phyloP scores from a whole-genome alignment of 2,329 filamentous ascomycete species.

The Fusarium duplospermum region DNA sequence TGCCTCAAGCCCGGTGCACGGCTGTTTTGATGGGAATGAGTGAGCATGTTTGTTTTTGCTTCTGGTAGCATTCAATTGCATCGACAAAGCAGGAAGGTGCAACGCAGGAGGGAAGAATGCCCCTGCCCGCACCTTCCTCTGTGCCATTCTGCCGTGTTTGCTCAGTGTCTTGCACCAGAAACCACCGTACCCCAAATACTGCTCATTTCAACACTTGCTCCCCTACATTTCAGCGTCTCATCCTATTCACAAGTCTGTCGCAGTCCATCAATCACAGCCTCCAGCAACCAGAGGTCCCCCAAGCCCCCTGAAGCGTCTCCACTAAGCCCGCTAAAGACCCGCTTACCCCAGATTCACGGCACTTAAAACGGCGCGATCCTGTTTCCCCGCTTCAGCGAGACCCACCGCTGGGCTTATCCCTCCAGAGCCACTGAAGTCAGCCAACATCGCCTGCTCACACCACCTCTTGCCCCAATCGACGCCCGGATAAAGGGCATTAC shows the following conservation, averaged over 20 bases:
- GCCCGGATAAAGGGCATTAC: constrained; percentile 13
- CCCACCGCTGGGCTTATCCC: constrained; percentile 11
- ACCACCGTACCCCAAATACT: constrained; percentile 2
- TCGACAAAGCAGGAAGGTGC: constrained; percentile 8
- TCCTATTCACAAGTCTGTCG: constrained; percentile 19
- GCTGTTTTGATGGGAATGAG: background rate
- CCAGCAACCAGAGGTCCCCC: constrained; percentile 15
- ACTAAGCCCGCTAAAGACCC: constrained; percentile 29
- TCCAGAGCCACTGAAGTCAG: constrained; percentile 7
- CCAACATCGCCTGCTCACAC: constrained; percentile 2
- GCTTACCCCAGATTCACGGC: constrained; percentile 37
- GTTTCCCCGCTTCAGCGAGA: constrained; percentile 21
- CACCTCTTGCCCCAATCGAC: background rate
- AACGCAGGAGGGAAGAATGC: constrained; percentile 7
- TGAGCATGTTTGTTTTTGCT: background rate
- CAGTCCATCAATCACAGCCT: constrained; percentile 12
- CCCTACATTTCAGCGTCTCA: constrained; percentile 13
- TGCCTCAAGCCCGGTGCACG: constrained; percentile 13
- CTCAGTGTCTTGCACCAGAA: background rate
- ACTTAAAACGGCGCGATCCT: constrained; percentile 18
- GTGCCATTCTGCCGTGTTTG: background rate
- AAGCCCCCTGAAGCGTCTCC: constrained; percentile 22
- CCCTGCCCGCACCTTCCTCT: background rate
- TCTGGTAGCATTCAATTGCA: background rate
- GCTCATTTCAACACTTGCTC: background rate